Evolutionary conservation across 2,329 filamentous ascomycete genomes (phyloP).

Genomic region (Sarocladium oryzae): DNA sequence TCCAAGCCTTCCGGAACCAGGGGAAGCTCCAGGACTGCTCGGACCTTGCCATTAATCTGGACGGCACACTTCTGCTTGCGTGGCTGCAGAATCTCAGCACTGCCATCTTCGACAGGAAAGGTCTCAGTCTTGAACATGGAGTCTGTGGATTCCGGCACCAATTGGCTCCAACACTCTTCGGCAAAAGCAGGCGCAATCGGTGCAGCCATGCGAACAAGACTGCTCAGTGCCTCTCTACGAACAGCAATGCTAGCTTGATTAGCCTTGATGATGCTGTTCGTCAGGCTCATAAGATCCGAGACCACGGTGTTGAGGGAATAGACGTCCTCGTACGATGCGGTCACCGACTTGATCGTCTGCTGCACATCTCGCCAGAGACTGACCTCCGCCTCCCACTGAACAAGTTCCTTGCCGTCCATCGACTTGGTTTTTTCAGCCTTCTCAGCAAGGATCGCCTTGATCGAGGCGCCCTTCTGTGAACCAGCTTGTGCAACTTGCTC

Average conservation of each 20-base stretch:
- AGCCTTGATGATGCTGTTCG: slow-evolving; percentile 56
- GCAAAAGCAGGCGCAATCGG: slow-evolving; percentile 75
- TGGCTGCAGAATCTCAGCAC: slow-evolving; percentile 42
- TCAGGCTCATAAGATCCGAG: slow-evolving; percentile 76
- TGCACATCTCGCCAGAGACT: slow-evolving; percentile 61
- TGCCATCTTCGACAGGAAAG: slow-evolving; percentile 55
- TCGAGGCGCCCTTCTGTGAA: slow-evolving; percentile 12
- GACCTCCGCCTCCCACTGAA: slow-evolving; percentile 39
- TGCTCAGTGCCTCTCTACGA: slow-evolving; percentile 41
- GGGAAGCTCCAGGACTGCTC: slow-evolving; percentile 60
- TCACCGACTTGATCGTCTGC: slow-evolving; percentile 59
- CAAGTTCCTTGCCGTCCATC: slow-evolving; percentile 25
- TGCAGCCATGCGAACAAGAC: slow-evolving; percentile 65
- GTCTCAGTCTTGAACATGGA: slow-evolving; percentile 39
- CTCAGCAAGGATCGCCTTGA: slow-evolving; percentile 31
- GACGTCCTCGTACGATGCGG: slow-evolving; percentile 60
- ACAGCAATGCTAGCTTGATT: slow-evolving; percentile 33
- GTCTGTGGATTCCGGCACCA: slow-evolving; percentile 31
- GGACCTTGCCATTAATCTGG: slow-evolving; percentile 74
- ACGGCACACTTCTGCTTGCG: slow-evolving; percentile 55
- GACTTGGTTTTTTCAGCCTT: slow-evolving; percentile 22
- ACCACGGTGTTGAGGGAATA: slow-evolving; percentile 78
- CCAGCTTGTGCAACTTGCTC: slow-evolving; percentile 10
- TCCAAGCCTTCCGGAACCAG: slow-evolving; percentile 36
- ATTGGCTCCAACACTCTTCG: slow-evolving; percentile 70